Evolutionary conservation across 2,329 filamentous ascomycete species (phyloP), one percentile per base, ranked within the genome.

Genomic region (Exserohilum turcica): DNA sequence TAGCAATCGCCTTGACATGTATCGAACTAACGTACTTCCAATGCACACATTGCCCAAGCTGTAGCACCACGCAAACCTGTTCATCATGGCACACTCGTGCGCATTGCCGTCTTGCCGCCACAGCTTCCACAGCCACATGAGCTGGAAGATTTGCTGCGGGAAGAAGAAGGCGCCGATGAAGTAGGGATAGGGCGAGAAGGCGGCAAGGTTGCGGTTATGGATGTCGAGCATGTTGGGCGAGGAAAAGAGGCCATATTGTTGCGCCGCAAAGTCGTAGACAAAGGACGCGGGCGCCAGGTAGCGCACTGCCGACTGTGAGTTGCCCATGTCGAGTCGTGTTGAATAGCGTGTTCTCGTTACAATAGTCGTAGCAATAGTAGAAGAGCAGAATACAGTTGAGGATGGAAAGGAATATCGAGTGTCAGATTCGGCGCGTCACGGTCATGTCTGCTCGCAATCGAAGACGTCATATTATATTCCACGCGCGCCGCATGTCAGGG

Each of bases 161-260:
- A 84, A 83, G 76, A 86, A 86, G 74, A 86, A 86, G 13, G 73
- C 81, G 0, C 74, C 83, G 55, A 86, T 84, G 70, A 84, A 84
- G 63, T 77, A 82, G 1, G 83, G 82, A 52, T 85, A 80, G 0
- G 83, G 83, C 1, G 77, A 80, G 74, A 82, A 86, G 64, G 84
- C 85, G 1, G 82, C 83, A 5, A 84, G 72, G 63, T 86, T 84
- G 28, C 71, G 71, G 61, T 85, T 79, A 65, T 86, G 82, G 28
- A 85, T 75, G 43, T 84, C 79, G 59, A 84, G 80, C 84, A 86
- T 86, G 57, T 81, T 84, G 0, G 83, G 83, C 0, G 67, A 75
- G 31, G 78, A 79, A 28, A 83, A 76, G 68, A 86, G 80, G 67
- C 83, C 84, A 70, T 86, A 85, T 65, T 83, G 80, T 66, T 86